These are phyloP conservation scores for Musa acuminata DNA, from an alignment of 176 grass and related monocot genomes.

Conservation along the genomic window DNA sequence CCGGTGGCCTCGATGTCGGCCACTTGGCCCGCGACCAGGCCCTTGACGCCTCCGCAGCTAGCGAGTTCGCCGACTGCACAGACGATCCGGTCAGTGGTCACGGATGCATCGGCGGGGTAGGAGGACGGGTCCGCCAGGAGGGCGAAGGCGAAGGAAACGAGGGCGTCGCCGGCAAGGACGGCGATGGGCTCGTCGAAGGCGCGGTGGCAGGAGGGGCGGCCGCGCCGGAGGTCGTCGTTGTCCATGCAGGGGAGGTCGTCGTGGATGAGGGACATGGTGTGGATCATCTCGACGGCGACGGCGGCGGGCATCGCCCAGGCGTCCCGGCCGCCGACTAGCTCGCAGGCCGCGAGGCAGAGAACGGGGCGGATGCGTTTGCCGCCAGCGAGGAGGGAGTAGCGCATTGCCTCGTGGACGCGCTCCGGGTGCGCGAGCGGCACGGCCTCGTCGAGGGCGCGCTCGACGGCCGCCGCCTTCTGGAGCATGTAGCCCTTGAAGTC, in stretches of 20 bases:
- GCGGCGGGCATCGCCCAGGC: slow-evolving; percentile 12
- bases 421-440: neutral
- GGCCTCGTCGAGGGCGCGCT: slow-evolving; percentile 7
- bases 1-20: slow-evolving; percentile 8
- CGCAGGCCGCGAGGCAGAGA: slow-evolving; percentile 13
- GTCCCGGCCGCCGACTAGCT: neutral
- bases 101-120: slow-evolving; percentile 11
- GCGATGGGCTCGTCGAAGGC: slow-evolving; percentile 10
- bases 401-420: slow-evolving; percentile 16
- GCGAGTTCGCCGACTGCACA: slow-evolving; percentile 3
- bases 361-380: slow-evolving; percentile 14
- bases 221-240: slow-evolving; percentile 15
- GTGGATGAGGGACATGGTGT: slow-evolving; percentile 18
- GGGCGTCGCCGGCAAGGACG: slow-evolving; percentile 11
- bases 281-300: slow-evolving; percentile 9
- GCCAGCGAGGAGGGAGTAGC: slow-evolving; percentile 13
- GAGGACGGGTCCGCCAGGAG: neutral
- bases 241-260: slow-evolving; percentile 18
- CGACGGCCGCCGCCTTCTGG: slow-evolving; percentile 1
- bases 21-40: slow-evolving; percentile 12
- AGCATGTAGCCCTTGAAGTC: slow-evolving; percentile 14
- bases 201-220: slow-evolving; percentile 14
- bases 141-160: slow-evolving; percentile 9
- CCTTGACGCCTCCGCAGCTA: neutral
- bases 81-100: neutral